Evolutionary conservation across 805 yeast species (phyloP).

Genomic region (Spathaspora passalidarum): DNA sequence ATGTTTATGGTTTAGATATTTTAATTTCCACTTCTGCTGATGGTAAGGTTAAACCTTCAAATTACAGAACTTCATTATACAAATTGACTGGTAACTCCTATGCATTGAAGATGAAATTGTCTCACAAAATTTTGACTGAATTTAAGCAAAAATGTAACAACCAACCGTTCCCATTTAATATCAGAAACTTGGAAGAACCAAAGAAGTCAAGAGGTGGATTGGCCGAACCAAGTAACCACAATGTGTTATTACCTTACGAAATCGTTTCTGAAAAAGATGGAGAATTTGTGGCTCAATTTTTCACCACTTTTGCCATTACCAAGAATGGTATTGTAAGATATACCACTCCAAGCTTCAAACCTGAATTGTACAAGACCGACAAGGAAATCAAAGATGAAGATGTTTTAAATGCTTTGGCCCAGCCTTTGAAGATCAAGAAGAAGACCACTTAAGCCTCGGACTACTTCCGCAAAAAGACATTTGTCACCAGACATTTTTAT

Average conservation of each 20-base stretch:
- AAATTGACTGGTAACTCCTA: conserved; percentile 69
- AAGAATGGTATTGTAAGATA: conserved; percentile 67
- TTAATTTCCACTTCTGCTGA: conserved; percentile 60
- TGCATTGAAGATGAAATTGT: conserved; percentile 66
- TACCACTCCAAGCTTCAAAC: conserved; percentile 53
- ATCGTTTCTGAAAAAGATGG: conserved; percentile 65
- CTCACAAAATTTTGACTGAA: conserved; percentile 64
- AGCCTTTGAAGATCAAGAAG: conserved; percentile 51
- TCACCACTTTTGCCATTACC: conserved; percentile 73
- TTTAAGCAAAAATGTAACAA: conserved; percentile 62
- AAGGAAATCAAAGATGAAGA: conserved; percentile 54
- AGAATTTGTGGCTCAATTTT: conserved; percentile 65
- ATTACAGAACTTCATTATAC: conserved; percentile 64
- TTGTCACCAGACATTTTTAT: not conserved
- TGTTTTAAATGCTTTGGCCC: conserved; percentile 42
- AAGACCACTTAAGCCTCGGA: conserved; percentile 31
- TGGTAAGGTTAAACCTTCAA: conserved; percentile 62
- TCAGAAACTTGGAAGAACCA: conserved; percentile 64
- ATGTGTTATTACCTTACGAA: conserved; percentile 65
- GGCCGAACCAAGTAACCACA: conserved; percentile 67
- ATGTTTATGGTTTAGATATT: conserved; percentile 75
- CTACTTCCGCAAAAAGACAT: too few species aligned
- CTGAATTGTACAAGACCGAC: conserved; percentile 49
- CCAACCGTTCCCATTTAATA: conserved; percentile 59
- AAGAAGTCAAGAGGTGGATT: conserved; percentile 72